Percentiles rank a stretch among this genome's conserved stretches.
phyloP scores from a whole-genome alignment of 73 alveolate genomes.

The Tetrahymena thermophila region DNA sequence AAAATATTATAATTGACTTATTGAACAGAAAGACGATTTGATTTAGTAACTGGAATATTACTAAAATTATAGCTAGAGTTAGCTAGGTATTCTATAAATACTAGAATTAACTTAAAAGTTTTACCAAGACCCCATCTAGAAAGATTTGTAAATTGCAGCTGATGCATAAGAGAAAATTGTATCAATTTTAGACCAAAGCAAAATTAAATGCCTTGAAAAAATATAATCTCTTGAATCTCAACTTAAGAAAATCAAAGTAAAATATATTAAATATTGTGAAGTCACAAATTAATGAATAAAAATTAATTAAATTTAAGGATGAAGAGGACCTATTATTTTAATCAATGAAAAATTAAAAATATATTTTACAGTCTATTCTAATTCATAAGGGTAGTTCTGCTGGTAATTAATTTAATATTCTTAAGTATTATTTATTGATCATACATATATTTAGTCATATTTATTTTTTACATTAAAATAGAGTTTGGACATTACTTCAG shows the following conservation, averaged over 20 bases:
- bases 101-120: neutral
- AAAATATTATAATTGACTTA: too few relatives aligned
- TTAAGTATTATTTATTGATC: too few relatives aligned
- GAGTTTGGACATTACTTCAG: slow-evolving; percentile 95
- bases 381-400: slow-evolving; percentile 87
- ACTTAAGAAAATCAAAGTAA: neutral
- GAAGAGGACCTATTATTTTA: slow-evolving; percentile 28
- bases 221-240: slow-evolving; percentile 1
- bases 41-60: neutral
- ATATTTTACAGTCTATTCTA: slow-evolving; percentile 67
- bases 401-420: neutral
- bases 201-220: neutral
- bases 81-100: neutral
- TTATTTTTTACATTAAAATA: neutral
- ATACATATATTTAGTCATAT: too few relatives aligned
- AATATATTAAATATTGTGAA: neutral
- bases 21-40: neutral
- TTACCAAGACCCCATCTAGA: slow-evolving; percentile 6
- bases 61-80: neutral
- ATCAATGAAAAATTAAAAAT: slow-evolving; percentile 43
- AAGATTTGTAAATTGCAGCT: neutral
- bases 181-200: neutral
- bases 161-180: neutral
- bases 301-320: slow-evolving; percentile 20
- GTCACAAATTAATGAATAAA: neutral